Conservation (phyloP, 1,284 basidiomycete species). For the Chalciporus piperatoides region DNA sequence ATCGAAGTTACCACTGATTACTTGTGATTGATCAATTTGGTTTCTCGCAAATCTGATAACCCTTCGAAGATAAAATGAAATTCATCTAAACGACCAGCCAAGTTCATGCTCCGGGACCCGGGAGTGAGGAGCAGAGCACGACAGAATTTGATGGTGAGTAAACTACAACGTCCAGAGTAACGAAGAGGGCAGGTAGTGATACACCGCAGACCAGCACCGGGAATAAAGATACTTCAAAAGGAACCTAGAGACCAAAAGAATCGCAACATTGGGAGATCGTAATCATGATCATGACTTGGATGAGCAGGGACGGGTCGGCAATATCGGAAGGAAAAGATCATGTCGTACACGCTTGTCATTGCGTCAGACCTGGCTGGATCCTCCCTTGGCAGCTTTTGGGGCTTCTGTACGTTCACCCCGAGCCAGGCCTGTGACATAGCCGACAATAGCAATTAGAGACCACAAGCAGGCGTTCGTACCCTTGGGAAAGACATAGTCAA, state of each 20-base stretch:
- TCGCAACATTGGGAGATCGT: conserved; percentile 13
- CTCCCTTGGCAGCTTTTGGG: conserved; percentile 61
- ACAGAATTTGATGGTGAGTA: conserved; percentile 2
- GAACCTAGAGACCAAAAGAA: background rate
- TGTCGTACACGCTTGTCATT: background rate
- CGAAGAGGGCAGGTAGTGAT: background rate
- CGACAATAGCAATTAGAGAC: conserved; percentile 62
- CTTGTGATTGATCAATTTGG: background rate
- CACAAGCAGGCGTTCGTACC: conserved; percentile 75
- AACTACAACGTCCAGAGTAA: conserved; percentile 3
- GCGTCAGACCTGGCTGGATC: conserved; percentile 51
- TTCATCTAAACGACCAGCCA: background rate
- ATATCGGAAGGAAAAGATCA: background rate
- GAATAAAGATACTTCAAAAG: background rate
- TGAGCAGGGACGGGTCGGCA: background rate
- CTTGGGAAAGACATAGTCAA: conserved; percentile 35
- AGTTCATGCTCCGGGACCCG: background rate
- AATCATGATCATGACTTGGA: background rate
- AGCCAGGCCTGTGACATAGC: conserved; percentile 60
- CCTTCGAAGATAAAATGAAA: background rate
- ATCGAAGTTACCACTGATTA: too few species aligned
- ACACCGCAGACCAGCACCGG: background rate
- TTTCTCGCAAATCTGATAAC: background rate
- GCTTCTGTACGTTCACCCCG: conserved; percentile 65
- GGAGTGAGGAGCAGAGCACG: background rate